Base-by-base conservation (phyloP, 192 early-diverging fungal species). In the Coemansia sp. region DNA sequence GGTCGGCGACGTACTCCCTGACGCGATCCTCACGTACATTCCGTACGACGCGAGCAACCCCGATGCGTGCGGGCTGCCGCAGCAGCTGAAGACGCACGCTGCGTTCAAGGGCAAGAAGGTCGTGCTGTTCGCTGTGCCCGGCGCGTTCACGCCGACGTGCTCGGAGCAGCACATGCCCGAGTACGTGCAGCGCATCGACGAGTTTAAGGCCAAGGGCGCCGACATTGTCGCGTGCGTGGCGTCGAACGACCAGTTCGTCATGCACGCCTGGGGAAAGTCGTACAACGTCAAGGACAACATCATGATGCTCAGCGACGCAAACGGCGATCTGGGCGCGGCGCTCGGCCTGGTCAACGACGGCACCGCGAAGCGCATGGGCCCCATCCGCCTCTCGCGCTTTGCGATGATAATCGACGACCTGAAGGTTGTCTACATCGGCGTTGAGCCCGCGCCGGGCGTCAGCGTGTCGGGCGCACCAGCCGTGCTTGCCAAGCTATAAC, bases 241-340 rank as follows among this genome's bases (percentile, higher is more conserved):
- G n/a, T 62, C 69, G 5, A 84, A 86, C 67, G 81, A 85, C 59
- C 81, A 71, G 33, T 85, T 82, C 71, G 82, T 83, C 21, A 65
- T 78, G 79, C 68, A 83, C 45, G 80, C 82, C 22, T 83, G 85
- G 85, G 83, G 69, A 33, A 80, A 80, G 59, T 56, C 58, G 21
- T 56, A 73, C 70, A 58, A 52, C 30, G 71, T 73, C 72, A 63
- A 76, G 56, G 74, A 81, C 57, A 52, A 58, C 40, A 72, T 81
- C 46, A 50, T 75, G 54, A 88, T 92, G 87, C 84, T 87, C 54
- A 86, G 88, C 29, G 91, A 92, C 64, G 89, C 86, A 32, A 88
- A 86, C 67, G 86, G 81, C 54, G 82, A 82, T 18, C 88, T 90
- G 35, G 79, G 82, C 22, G 69, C 68, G 22, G 84, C 85, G n/a